A percentile compares a stretch with the other conserved stretches of the same genome.
Evolutionary conservation across 2,329 filamentous ascomycete species (phyloP).

Genomic region (Sporothrix pseudoabietina): DNA sequence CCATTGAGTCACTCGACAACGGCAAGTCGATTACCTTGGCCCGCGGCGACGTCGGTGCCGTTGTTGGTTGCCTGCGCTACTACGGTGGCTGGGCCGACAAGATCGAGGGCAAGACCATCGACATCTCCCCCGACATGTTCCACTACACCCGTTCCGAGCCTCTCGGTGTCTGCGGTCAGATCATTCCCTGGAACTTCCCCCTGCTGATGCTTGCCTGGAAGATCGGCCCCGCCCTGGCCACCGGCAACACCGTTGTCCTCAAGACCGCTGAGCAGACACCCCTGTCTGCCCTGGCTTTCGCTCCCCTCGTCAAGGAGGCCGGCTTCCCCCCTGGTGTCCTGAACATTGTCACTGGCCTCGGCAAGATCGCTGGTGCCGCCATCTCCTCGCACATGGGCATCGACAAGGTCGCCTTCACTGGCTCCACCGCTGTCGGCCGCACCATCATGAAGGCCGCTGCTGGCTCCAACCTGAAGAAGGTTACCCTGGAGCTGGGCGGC

Average conservation of each 20-base stretch:
- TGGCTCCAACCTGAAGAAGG: conserved; percentile 77
- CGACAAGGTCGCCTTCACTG: conserved; percentile 83
- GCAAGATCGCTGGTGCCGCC: conserved; percentile 75
- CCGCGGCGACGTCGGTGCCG: conserved; percentile 70
- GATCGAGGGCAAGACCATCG: conserved; percentile 83
- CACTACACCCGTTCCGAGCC: conserved; percentile 83
- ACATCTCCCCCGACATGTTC: conserved; percentile 76
- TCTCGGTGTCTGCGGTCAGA: conserved; percentile 79
- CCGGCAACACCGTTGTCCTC: conserved; percentile 71
- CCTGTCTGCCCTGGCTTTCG: conserved; percentile 67
- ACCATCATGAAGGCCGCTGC: conserved; percentile 80
- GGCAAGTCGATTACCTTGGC: conserved; percentile 79
- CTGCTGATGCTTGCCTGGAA: conserved; percentile 83
- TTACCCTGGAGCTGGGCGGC: conserved; percentile 77
- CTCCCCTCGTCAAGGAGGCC: conserved; percentile 69
- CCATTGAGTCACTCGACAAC: conserved; percentile 86
- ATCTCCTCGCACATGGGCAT: conserved; percentile 76
- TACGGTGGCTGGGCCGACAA: conserved; percentile 93
- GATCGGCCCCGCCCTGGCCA: conserved; percentile 71
- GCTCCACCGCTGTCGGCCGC: conserved; percentile 72
- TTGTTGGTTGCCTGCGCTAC: conserved; percentile 75
- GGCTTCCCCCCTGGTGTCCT: conserved; percentile 78
- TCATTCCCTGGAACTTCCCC: conserved; percentile 89
- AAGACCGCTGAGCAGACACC: conserved; percentile 79
- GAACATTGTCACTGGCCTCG: conserved; percentile 77